A percentile compares a stretch with the other conserved stretches of the same genome.
Conservation (phyloP, 352 stramenopile genomes). For the Pythium aristosporum region DNA sequence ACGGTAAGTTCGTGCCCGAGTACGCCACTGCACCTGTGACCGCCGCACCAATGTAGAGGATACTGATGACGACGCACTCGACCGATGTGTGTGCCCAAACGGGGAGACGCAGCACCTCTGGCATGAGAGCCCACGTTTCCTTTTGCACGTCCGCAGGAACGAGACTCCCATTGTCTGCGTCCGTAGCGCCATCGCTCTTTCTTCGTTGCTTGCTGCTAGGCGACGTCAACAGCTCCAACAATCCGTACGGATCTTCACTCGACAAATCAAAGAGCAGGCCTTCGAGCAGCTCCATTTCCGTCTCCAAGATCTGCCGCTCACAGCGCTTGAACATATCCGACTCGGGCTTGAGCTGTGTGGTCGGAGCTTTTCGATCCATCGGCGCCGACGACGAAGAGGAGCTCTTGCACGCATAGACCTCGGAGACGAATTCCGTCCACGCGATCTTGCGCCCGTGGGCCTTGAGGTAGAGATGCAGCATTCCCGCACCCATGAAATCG, state of each 20-base stretch:
- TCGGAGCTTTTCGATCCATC: background rate
- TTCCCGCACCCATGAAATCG: slow-evolving; percentile 63
- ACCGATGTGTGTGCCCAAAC: slow-evolving; percentile 65
- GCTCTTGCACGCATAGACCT: slow-evolving; percentile 46
- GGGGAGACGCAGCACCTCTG: slow-evolving; percentile 47
- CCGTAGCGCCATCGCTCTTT: slow-evolving; percentile 7
- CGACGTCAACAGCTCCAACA: slow-evolving; percentile 68
- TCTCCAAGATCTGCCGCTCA: slow-evolving; percentile 57
- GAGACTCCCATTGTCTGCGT: background rate
- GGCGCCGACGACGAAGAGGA: background rate
- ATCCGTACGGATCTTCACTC: slow-evolving; percentile 60
- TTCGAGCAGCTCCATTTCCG: slow-evolving; percentile 66
- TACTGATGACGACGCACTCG: slow-evolving; percentile 66
- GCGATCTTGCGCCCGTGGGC: slow-evolving; percentile 56
- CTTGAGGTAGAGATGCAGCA: slow-evolving; percentile 79
- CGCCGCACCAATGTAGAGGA: slow-evolving; percentile 68
- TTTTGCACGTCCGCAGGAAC: slow-evolving; percentile 51
- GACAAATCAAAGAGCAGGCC: slow-evolving; percentile 75
- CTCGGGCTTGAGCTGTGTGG: slow-evolving; percentile 16
- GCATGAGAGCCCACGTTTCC: slow-evolving; percentile 66
- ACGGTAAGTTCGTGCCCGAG: slow-evolving; percentile 1
- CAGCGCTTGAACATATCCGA: slow-evolving; percentile 55
- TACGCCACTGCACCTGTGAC: slow-evolving; percentile 38
- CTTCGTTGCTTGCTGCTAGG: slow-evolving; percentile 32
- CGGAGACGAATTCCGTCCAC: slow-evolving; percentile 64